Evolutionary conservation across 1,139 yeast genomes (phyloP).

Genomic region (Arxiozyma bovina): DNA sequence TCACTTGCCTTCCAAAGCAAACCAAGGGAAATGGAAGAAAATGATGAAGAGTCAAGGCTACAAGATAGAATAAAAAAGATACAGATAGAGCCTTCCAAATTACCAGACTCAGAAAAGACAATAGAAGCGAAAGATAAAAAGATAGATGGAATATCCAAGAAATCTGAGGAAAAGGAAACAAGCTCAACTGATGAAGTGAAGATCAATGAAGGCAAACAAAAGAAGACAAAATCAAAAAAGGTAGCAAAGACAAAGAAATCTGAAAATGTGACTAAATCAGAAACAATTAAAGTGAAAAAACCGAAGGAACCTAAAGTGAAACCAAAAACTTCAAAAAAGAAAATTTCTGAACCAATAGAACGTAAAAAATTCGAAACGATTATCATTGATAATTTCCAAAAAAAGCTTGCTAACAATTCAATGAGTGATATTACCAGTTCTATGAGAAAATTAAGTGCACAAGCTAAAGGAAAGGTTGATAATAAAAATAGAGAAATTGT

Average conservation of each 20-base stretch:
- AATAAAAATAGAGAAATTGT: conserved; percentile 10
- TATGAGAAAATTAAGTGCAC: background rate
- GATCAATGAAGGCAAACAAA: background rate
- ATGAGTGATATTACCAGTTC: background rate
- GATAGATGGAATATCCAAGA: background rate
- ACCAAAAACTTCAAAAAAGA: background rate
- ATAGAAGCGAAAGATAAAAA: background rate
- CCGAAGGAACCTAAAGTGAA: background rate
- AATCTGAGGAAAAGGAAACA: background rate
- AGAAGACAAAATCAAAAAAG: background rate
- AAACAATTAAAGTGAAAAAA: background rate
- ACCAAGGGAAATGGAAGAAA: background rate
- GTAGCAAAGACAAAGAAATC: background rate
- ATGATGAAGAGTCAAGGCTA: background rate
- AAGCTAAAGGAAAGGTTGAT: background rate
- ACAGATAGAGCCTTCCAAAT: background rate
- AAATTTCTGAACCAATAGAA: background rate
- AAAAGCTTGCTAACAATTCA: conserved; percentile 33
- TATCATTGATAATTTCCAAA: conserved; percentile 49
- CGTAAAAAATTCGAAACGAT: conserved; percentile 17
- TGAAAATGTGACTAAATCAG: background rate
- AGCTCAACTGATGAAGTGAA: background rate
- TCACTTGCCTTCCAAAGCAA: conserved; percentile 47
- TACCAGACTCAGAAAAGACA: background rate
- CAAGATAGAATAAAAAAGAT: background rate